Evolutionary conservation across 83 land plant genomes (phyloP).

Genomic region (Diphasiastrum complanatum): DNA sequence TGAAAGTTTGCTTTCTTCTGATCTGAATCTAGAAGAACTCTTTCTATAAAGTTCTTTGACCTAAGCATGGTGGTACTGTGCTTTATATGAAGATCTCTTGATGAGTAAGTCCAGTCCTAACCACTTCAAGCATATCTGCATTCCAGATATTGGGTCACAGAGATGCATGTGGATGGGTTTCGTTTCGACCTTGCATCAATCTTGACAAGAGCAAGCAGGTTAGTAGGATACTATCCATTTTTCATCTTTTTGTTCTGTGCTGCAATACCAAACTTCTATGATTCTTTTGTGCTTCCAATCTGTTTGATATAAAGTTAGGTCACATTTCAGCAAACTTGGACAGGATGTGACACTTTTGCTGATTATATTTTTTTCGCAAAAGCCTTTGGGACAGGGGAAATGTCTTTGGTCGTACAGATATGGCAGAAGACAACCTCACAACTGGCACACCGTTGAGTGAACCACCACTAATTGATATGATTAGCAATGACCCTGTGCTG

Average conservation of each 20-base stretch:
- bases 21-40: too few relatives aligned
- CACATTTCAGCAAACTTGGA: neutral
- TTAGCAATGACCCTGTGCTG: conserved; percentile 97
- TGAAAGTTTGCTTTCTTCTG: too few relatives aligned
- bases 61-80: too few relatives aligned
- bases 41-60: too few relatives aligned
- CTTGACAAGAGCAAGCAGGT: conserved; percentile 89
- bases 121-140: conserved; percentile 4
- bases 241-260: neutral
- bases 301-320: neutral
- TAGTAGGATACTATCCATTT: neutral
- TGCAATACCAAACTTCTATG: too few relatives aligned
- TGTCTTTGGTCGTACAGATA: conserved; percentile 53
- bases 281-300: neutral
- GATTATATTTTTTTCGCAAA: neutral
- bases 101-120: too few relatives aligned
- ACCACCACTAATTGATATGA: conserved; percentile 94
- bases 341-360: neutral
- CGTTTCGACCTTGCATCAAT: conserved; percentile 98
- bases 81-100: too few relatives aligned
- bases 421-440: conserved; percentile 60
- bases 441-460: conserved; percentile 85
- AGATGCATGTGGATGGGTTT: conserved; percentile 98
- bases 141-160: conserved; percentile 94
- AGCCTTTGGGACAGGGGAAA: conserved; percentile 92